Base-by-base conservation (phyloP, 176 grass and related monocot species). In the Carex myosuroides region DNA sequence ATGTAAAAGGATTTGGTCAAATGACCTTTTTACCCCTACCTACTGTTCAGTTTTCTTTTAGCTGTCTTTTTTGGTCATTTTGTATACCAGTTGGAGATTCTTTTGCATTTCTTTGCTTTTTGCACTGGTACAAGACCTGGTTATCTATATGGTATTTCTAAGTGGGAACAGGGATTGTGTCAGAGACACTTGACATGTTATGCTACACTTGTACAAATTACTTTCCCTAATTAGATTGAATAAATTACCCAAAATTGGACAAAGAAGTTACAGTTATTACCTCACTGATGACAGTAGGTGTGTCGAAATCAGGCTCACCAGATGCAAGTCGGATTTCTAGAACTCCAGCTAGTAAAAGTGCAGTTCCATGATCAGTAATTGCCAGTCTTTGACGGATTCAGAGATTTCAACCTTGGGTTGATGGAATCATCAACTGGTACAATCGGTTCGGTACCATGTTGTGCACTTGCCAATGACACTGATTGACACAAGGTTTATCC, bases 371-470 rank as follows among this genome's bases (percentile, higher is more conserved):
- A 76, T 97, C 94, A 44, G 94, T 92, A 85, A 97, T 92, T 62
- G 88, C 92, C 92, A 55, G 94, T 97, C 90, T 97, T 97, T n/a
- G 94, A 97, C 17, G 90, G 89, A 52, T 88, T 88, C 14, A 97
- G 76, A 70, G 92, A 83, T 54, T 79, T 94, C 81, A 97, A 92
- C 75, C 87, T 89, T 57, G 94, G 94, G 70, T 84, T 94, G 64
- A 94, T 90, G 22, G 92, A 87, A 3, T 82, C 18, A 81, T 97
- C 94, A 6, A 97, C 83, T 24, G 71, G 70, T 86, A 77, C 91
- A 52, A 80, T 70, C 17, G 35, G 63, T 44, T 52, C 44, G 62
- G 26, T 58, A 32, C 54, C 81, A 53, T 79, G 72, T 76, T 85
- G 86, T 57, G 66, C 44, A 78, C 20, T 85, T 82, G 67, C 87